A percentile compares a stretch with the other conserved stretches of the same genome.
Conservation (phyloP, 2,329 filamentous ascomycete genomes). For the Arthrobotrys musiformis region DNA sequence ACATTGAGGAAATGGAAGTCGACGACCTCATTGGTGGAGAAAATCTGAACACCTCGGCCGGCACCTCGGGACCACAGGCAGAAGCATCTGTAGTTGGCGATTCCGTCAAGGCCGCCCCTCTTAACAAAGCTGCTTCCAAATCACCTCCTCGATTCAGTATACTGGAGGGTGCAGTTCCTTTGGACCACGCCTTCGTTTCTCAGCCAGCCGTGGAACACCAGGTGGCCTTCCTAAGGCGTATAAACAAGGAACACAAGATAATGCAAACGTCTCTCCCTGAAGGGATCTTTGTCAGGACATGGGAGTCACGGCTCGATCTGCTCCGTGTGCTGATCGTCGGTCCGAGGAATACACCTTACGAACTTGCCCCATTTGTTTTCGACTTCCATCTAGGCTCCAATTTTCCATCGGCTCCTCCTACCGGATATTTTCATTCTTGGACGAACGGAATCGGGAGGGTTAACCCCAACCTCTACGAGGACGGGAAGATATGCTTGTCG, state of each 20-base stretch:
- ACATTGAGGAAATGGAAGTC: constrained; percentile 40
- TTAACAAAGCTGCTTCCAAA: background rate
- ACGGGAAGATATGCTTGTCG: constrained; percentile 72
- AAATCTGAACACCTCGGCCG: background rate
- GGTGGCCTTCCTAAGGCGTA: constrained; percentile 64
- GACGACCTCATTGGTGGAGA: constrained; percentile 16
- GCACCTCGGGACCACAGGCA: background rate
- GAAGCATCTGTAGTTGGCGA: background rate
- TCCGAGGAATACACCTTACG: constrained; percentile 71
- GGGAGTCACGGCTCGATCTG: constrained; percentile 71
- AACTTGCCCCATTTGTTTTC: constrained; percentile 71
- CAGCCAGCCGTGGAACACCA: constrained; percentile 56
- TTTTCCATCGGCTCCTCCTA: constrained; percentile 68
- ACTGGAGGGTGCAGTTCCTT: constrained; percentile 64
- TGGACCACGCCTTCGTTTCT: constrained; percentile 64
- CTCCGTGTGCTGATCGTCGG: constrained; percentile 71
- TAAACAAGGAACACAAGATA: constrained; percentile 71
- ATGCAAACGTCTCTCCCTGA: constrained; percentile 68
- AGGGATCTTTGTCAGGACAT: constrained; percentile 70
- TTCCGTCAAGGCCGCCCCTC: background rate
- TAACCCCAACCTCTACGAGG: constrained; percentile 73
- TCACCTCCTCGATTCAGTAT: constrained; percentile 62
- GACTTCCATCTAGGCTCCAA: constrained; percentile 67
- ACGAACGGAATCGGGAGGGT: constrained; percentile 67
- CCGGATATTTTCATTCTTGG: constrained; percentile 72